Conservation (phyloP, 768 basidiomycete species). For the Lactarius akahatsu region DNA sequence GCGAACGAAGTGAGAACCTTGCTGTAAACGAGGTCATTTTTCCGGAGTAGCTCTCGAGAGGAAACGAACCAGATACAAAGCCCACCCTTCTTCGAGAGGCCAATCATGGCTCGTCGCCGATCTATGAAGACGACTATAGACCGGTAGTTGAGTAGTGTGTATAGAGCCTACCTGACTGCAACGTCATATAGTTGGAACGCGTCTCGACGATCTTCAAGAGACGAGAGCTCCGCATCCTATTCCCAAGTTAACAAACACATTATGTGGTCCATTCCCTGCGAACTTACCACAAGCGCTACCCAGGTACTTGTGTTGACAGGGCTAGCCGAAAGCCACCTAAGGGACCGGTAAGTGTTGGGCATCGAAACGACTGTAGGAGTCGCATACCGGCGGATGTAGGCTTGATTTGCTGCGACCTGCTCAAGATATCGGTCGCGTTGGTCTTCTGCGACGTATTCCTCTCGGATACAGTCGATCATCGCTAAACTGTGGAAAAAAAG, state of each 20-base stretch:
- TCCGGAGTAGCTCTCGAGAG: slow-evolving; percentile 3
- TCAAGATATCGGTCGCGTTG: slow-evolving; percentile 45
- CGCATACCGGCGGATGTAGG: slow-evolving; percentile 55
- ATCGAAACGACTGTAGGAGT: slow-evolving; percentile 4
- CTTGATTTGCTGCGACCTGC: slow-evolving; percentile 62
- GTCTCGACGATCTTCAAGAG: slow-evolving; percentile 52
- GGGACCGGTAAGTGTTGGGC: slow-evolving; percentile 1
- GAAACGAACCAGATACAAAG: slow-evolving; percentile 54
- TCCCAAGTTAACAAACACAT: neutral
- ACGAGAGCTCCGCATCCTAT: slow-evolving; percentile 71
- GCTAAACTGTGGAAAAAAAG: slow-evolving; percentile 72
- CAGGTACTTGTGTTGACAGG: slow-evolving; percentile 68
- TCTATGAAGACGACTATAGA: slow-evolving; percentile 36
- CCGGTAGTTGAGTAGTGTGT: neutral
- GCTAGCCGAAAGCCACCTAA: slow-evolving; percentile 67
- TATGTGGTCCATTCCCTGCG: neutral
- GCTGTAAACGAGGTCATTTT: slow-evolving; percentile 38
- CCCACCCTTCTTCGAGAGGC: slow-evolving; percentile 72
- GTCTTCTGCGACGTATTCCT: slow-evolving; percentile 40
- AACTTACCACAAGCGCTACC: slow-evolving; percentile 63
- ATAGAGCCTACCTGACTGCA: slow-evolving; percentile 54
- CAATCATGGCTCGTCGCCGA: slow-evolving; percentile 66
- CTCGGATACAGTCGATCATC: slow-evolving; percentile 57
- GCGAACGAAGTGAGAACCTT: slow-evolving; percentile 68
- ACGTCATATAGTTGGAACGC: slow-evolving; percentile 68